Evolutionary conservation across 2,329 filamentous ascomycete genomes (phyloP).

Genomic region (Exserohilum turcica): DNA sequence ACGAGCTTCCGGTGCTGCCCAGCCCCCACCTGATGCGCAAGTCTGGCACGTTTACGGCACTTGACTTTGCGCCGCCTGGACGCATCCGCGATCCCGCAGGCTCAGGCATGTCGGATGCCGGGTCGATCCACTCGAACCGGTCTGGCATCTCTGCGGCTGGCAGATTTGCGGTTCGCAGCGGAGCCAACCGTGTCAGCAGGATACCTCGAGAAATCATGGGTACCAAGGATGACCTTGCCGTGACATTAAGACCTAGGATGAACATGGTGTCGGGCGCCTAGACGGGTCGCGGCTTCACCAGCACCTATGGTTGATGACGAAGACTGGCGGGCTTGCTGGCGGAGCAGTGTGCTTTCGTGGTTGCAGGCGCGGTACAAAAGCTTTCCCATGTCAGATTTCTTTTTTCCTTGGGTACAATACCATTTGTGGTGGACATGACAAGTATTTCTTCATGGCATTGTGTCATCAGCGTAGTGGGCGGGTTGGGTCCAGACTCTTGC

Average conservation of each 20-base stretch:
- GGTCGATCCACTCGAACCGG: constrained; percentile 68
- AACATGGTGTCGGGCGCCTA: constrained; percentile 51
- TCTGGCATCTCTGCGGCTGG: constrained; percentile 76
- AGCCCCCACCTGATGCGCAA: constrained; percentile 83
- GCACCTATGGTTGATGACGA: constrained; percentile 14
- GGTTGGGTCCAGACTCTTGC: constrained; percentile 18
- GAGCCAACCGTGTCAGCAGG: constrained; percentile 84
- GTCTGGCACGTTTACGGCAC: constrained; percentile 75
- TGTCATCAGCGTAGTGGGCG: constrained; percentile 38
- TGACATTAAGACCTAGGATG: constrained; percentile 63
- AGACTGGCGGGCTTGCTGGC: constrained; percentile 38
- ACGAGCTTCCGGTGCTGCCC: constrained; percentile 82
- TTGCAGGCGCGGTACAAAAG: constrained; percentile 26
- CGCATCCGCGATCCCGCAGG: constrained; percentile 63
- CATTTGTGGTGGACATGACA: constrained; percentile 33
- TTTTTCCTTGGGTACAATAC: constrained; percentile 15
- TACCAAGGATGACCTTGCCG: constrained; percentile 69
- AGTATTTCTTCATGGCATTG: constrained; percentile 32
- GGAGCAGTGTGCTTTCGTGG: constrained; percentile 29
- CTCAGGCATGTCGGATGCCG: constrained; percentile 53
- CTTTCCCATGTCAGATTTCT: constrained; percentile 23
- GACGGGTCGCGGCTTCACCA: constrained; percentile 10
- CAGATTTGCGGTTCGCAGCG: constrained; percentile 73
- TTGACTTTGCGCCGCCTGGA: constrained; percentile 81
- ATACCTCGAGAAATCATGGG: constrained; percentile 83